A percentile compares a stretch with the other conserved stretches of the same genome.
Conservation (phyloP, 2,329 filamentous ascomycete species). For the Cryphonectria japonica region DNA sequence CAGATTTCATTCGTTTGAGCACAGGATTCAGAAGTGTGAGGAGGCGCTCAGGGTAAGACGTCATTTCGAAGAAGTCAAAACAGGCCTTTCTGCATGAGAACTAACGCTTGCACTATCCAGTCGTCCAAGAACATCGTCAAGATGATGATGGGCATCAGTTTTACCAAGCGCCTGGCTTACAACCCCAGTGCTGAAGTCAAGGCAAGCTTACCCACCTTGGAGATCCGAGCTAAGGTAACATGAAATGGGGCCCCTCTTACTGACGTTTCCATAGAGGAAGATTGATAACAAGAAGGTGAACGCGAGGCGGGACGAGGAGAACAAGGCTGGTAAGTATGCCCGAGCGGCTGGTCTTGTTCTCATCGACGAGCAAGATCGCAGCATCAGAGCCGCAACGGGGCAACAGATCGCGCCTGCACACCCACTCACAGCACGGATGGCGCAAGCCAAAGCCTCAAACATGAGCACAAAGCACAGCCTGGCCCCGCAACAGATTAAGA, state of each 20-base stretch:
- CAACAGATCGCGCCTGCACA: background rate
- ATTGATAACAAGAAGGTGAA: constrained; percentile 5
- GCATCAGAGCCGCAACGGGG: background rate
- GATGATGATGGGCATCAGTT: background rate
- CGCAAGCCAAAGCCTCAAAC: background rate
- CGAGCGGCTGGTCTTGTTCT: background rate
- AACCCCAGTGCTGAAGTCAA: constrained; percentile 1
- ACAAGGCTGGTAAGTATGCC: background rate
- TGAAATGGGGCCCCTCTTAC: background rate
- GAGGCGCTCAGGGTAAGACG: background rate
- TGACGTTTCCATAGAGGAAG: background rate
- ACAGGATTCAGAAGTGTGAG: background rate
- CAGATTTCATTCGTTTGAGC: background rate
- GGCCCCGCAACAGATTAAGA: background rate
- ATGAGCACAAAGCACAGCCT: background rate
- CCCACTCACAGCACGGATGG: background rate
- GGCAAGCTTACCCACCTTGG: background rate
- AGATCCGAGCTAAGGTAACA: background rate
- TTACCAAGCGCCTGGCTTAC: constrained; percentile 1
- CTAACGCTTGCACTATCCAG: background rate
- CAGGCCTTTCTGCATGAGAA: background rate
- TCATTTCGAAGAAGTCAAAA: too few species aligned
- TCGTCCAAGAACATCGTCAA: constrained; percentile 1
- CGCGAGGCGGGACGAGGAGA: background rate
- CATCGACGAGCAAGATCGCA: background rate